phyloP scores from a whole-genome alignment of 129 eudicot genomes.

The Flaveria sonorensis region DNA sequence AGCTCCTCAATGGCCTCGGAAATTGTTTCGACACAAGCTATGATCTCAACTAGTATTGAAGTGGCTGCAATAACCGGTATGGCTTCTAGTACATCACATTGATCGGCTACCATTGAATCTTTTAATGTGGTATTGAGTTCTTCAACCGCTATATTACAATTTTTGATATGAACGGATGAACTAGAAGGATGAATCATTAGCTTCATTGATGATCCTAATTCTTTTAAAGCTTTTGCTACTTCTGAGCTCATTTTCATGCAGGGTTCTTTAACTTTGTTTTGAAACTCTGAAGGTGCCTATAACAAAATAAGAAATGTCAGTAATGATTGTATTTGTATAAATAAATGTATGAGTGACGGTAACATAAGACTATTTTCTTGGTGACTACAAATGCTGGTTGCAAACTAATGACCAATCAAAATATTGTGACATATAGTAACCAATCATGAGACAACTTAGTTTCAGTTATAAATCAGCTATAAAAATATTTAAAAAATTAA shows the following conservation, averaged over 20 bases:
- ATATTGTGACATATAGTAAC: no score
- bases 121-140: slow-evolving; percentile 48
- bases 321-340: neutral
- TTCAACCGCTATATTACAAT: slow-evolving; percentile 45
- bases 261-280: slow-evolving; percentile 41
- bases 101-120: slow-evolving; percentile 11
- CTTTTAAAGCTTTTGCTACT: slow-evolving; percentile 55
- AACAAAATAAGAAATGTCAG: neutral
- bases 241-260: slow-evolving; percentile 57
- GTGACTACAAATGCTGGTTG: no score
- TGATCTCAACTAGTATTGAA: slow-evolving; percentile 50
- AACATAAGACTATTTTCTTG: no score
- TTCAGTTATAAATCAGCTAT: no score
- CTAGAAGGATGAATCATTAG: slow-evolving; percentile 45
- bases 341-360: no score
- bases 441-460: no score
- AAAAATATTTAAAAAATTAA: no score
- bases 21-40: slow-evolving; percentile 47
- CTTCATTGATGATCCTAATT: slow-evolving; percentile 45
- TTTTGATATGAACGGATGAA: slow-evolving; percentile 36
- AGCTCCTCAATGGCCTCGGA: slow-evolving; percentile 49
- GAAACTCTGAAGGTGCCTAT: slow-evolving; percentile 49
- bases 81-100: slow-evolving; percentile 41
- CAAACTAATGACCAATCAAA: no score
- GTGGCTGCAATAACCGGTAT: slow-evolving; percentile 40